A percentile compares a stretch with the other conserved stretches of the same genome.
Evolutionary conservation across 2,329 filamentous ascomycete species (phyloP).

Genomic region (Paecilomyces niveus): DNA sequence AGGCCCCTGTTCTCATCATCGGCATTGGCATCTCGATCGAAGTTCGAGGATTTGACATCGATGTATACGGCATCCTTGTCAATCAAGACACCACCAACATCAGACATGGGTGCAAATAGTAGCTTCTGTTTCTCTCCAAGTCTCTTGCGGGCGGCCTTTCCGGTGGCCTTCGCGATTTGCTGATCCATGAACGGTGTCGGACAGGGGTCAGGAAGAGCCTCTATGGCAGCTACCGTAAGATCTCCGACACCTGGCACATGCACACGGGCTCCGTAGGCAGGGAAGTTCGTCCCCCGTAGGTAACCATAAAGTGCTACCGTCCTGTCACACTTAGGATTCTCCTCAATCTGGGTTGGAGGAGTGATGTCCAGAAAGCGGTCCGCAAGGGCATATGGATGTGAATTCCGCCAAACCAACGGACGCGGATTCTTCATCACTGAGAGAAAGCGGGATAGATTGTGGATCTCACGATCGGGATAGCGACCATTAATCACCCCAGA

Average conservation of each 20-base stretch:
- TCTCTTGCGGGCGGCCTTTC: conserved; percentile 71
- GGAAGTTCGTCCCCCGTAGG: conserved; percentile 87
- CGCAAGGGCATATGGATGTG: conserved; percentile 86
- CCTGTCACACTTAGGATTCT: conserved; percentile 81
- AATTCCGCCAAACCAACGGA: conserved; percentile 93
- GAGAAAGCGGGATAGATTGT: conserved; percentile 90
- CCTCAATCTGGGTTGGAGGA: conserved; percentile 83
- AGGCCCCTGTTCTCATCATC: conserved; percentile 70
- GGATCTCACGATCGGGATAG: conserved; percentile 92
- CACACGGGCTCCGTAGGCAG: conserved; percentile 74
- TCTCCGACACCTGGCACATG: conserved; percentile 93
- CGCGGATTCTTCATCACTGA: conserved; percentile 99
- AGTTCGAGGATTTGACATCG: conserved; percentile 63
- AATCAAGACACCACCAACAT: conserved; percentile 90
- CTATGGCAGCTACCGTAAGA: conserved; percentile 73
- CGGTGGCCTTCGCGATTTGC: conserved; percentile 72
- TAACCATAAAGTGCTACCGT: conserved; percentile 91
- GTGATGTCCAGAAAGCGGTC: conserved; percentile 95
- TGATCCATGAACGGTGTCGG: conserved; percentile 89
- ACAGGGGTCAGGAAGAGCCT: conserved; percentile 86
- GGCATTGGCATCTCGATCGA: conserved; percentile 57
- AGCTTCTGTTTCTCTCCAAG: conserved; percentile 96
- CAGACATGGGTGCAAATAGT: conserved; percentile 94
- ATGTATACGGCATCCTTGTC: conserved; percentile 97
- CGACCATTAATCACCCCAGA: conserved; percentile 94